A percentile compares a stretch with the other conserved stretches of the same genome.
Evolutionary conservation across 169 alveolate genomes (phyloP).

Genomic region (Hammondia hammondi): DNA sequence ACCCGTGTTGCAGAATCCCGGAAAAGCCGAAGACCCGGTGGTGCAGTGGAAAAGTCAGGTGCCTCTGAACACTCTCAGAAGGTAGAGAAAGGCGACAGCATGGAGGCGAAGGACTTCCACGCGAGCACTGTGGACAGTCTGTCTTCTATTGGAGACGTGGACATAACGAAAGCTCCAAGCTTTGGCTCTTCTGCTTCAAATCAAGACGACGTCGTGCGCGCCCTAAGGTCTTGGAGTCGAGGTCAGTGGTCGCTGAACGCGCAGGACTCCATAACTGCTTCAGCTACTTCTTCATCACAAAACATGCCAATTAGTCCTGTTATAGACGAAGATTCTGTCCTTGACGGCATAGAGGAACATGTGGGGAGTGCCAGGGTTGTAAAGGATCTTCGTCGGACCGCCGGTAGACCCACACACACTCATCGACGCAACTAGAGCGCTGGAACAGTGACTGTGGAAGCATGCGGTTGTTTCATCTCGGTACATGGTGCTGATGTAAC

Average conservation of each 20-base stretch:
- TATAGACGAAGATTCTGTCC: neutral
- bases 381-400: no score
- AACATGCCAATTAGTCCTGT: neutral
- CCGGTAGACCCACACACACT: no score
- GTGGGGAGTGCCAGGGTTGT: neutral
- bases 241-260: slow-evolving; percentile 19
- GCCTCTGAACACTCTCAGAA: no score
- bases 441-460: no score
- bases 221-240: neutral
- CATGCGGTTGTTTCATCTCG: no score
- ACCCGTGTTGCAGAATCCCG: no score
- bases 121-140: neutral
- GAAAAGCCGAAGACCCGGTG: no score
- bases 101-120: neutral
- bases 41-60: no score
- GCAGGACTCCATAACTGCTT: neutral
- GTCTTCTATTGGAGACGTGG: neutral
- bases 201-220: neutral
- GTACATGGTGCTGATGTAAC: no score
- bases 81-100: no score
- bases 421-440: no score
- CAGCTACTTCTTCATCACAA: neutral
- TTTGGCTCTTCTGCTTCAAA: neutral
- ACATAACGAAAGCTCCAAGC: neutral
- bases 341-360: neutral